Percentiles rank a stretch among this genome's conserved stretches.
Evolutionary conservation across 169 alveolate genomes (phyloP).

Genomic region (Plasmodium cynomolgi): DNA sequence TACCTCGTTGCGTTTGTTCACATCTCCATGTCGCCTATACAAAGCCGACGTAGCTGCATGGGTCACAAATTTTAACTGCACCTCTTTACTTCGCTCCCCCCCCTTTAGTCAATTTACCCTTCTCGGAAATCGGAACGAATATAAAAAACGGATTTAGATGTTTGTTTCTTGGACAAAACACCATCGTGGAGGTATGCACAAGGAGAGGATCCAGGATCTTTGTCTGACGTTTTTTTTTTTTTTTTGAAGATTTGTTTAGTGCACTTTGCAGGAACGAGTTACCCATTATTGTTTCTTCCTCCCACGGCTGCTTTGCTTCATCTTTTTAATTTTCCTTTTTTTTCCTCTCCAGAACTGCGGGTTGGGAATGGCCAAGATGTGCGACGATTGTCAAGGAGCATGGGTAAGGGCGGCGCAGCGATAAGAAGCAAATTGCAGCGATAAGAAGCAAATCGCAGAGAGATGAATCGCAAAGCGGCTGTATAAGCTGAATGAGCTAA

Average conservation of each 20-base stretch:
- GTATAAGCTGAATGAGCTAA: background rate
- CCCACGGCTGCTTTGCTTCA: background rate
- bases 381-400: conserved; percentile 69
- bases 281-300: background rate
- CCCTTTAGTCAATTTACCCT: conserved; percentile 38
- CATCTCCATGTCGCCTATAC: background rate
- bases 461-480: no score
- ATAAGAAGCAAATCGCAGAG: background rate
- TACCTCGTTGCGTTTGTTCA: background rate
- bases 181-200: conserved; percentile 38
- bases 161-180: conserved; percentile 31
- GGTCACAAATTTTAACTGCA: background rate
- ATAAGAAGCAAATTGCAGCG: background rate
- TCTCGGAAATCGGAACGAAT: conserved; percentile 37
- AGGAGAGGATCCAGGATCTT: background rate
- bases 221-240: conserved; percentile 1
- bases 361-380: conserved; percentile 54
- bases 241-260: background rate
- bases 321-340: background rate
- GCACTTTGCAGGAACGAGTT: background rate
- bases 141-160: conserved; percentile 39
- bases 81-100: background rate
- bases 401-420: conserved; percentile 22
- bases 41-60: background rate
- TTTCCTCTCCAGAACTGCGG: conserved; percentile 52